These are phyloP conservation scores for Coccinonectria pachysandricola DNA, from an alignment of 2,329 filamentous ascomycete species.

Conservation along the genomic window DNA sequence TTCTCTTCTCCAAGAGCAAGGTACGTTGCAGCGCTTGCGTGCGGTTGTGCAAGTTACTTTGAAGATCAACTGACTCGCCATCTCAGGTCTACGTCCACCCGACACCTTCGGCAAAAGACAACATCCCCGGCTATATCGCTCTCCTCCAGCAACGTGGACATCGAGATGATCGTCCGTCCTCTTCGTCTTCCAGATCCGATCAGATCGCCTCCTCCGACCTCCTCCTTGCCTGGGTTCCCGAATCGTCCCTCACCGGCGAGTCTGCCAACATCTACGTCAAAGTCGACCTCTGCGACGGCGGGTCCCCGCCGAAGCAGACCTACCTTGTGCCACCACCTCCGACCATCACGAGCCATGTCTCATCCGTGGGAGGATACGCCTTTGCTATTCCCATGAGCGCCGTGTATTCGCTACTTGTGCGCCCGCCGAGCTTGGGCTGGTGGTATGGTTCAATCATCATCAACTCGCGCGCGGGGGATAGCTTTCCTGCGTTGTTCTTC, in stretches of 20 bases:
- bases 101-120: slow-evolving; percentile 85
- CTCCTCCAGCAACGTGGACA: slow-evolving; percentile 77
- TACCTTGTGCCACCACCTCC: slow-evolving; percentile 89
- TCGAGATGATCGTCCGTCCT: slow-evolving; percentile 27
- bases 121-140: slow-evolving; percentile 88
- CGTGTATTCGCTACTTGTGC: slow-evolving; percentile 81
- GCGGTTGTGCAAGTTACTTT: too few species aligned
- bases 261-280: slow-evolving; percentile 86
- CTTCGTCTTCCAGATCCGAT: slow-evolving; percentile 18
- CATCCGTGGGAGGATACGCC: slow-evolving; percentile 67
- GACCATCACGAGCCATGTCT: slow-evolving; percentile 65
- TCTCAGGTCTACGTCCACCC: slow-evolving; percentile 87
- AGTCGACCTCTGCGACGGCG: slow-evolving; percentile 76
- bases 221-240: slow-evolving; percentile 86
- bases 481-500: slow-evolving; percentile 92
- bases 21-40: slow-evolving; percentile 32
- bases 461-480: slow-evolving; percentile 82
- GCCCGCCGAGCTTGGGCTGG: slow-evolving; percentile 91
- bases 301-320: slow-evolving; percentile 72
- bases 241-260: slow-evolving; percentile 77
- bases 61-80: slow-evolving; percentile 7
- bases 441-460: slow-evolving; percentile 96
- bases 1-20: slow-evolving; percentile 96
- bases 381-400: slow-evolving; percentile 86
- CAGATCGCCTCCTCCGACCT: slow-evolving; percentile 57